Evolutionary conservation across 495 filamentous ascomycete genomes (phyloP).

Genomic region (Monascus purpureus): DNA sequence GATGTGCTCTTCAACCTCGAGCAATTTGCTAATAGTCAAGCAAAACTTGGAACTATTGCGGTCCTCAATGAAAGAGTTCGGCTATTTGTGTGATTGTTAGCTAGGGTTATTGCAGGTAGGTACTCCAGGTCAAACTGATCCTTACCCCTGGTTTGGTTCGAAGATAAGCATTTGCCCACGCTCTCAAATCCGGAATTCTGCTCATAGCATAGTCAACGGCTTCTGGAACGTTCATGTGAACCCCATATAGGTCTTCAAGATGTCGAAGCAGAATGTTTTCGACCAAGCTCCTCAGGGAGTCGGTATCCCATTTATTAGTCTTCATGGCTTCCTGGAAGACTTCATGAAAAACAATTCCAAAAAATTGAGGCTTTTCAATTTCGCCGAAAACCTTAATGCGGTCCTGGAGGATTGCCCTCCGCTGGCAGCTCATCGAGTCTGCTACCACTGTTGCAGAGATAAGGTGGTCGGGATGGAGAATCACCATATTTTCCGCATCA

Average conservation of each 20-base stretch:
- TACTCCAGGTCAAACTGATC: not conserved
- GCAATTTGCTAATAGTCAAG: conserved; percentile 80
- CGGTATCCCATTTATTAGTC: conserved; percentile 65
- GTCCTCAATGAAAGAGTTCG: conserved; percentile 62
- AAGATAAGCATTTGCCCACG: conserved; percentile 77
- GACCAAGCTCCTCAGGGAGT: conserved; percentile 49
- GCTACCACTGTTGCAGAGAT: conserved; percentile 87
- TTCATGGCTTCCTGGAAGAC: conserved; percentile 83
- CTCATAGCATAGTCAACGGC: conserved; percentile 64
- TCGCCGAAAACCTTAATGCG: conserved; percentile 78
- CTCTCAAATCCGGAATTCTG: conserved; percentile 61
- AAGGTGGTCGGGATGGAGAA: conserved; percentile 90
- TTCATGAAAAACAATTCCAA: conserved; percentile 85
- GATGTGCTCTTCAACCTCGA: conserved; percentile 93
- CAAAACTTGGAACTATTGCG: conserved; percentile 55
- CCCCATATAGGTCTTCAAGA: conserved; percentile 73
- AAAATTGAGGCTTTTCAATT: conserved; percentile 62
- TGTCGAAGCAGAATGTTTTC: conserved; percentile 51
- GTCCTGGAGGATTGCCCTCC: conserved; percentile 84
- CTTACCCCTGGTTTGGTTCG: conserved; percentile 54
- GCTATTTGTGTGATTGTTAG: conserved; percentile 24
- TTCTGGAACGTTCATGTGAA: conserved; percentile 56
- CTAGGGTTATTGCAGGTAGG: not conserved
- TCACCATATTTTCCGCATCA: conserved; percentile 69
- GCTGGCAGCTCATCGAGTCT: conserved; percentile 79